Evolutionary conservation across 164 flowering plant genomes (phyloP).

Genomic region (Vitis vinifera): DNA sequence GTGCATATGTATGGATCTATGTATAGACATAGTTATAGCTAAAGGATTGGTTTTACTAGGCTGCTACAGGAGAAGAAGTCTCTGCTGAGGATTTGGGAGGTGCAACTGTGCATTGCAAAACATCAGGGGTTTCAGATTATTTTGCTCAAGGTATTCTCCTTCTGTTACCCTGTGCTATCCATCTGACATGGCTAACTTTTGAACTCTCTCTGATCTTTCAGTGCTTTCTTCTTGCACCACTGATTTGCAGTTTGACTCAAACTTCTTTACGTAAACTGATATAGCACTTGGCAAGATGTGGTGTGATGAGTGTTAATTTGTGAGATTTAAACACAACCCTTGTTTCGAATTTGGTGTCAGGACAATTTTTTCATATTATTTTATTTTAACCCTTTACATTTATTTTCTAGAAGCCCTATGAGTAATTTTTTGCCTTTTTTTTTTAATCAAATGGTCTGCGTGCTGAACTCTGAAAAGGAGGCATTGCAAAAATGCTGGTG

Average conservation of each 20-base stretch:
- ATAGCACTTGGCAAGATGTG: no score
- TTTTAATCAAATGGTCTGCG: no score
- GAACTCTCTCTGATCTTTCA: not conserved
- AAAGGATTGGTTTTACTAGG: conserved; percentile 45
- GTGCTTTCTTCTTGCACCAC: not conserved
- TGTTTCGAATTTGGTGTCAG: not conserved
- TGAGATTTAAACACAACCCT: no score
- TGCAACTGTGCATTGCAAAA: conserved; percentile 85
- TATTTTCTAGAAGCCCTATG: not conserved
- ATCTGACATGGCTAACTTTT: not conserved
- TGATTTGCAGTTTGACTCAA: no score
- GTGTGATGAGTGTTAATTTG: no score
- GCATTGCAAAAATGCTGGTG: no score
- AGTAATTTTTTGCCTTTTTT: not conserved
- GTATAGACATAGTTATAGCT: not conserved
- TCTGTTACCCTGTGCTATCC: conserved; percentile 5
- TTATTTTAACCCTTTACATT: not conserved
- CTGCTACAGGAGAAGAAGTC: conserved; percentile 98
- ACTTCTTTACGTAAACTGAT: no score
- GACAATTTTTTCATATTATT: not conserved
- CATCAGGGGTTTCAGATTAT: conserved; percentile 96
- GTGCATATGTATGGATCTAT: not conserved
- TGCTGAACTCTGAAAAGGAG: no score
- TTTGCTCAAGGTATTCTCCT: conserved; percentile 77
- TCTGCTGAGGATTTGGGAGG: conserved; percentile 97